These are phyloP conservation scores for Agarophyton chilense DNA, from an alignment of 23 red algal species.

Conservation along the genomic window DNA sequence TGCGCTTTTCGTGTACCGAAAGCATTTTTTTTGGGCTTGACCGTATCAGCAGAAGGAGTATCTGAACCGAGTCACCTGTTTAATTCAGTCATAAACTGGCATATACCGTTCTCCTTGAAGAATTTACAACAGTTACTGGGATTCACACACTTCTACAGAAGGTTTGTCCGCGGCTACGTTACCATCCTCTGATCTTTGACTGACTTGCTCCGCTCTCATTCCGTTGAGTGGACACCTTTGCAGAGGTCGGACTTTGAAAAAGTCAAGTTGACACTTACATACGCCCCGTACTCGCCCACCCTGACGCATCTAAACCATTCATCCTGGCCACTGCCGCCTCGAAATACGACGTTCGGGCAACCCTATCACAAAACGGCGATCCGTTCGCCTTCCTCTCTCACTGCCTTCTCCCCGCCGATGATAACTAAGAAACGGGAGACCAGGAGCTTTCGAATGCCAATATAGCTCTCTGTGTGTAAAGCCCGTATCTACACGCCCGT, in stretches of 20 bases:
- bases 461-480: neutral
- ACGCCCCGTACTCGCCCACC: slow-evolving; percentile 1
- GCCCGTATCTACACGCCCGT: neutral
- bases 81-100: neutral
- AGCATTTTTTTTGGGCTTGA: neutral
- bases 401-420: neutral
- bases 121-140: slow-evolving; percentile 12
- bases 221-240: neutral
- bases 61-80: neutral
- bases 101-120: neutral
- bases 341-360: slow-evolving; percentile 12
- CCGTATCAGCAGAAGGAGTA: neutral
- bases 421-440: slow-evolving; percentile 14
- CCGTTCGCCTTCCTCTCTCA: slow-evolving; percentile 23
- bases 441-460: slow-evolving; percentile 3
- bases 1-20: neutral
- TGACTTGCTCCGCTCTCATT: neutral
- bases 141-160: neutral
- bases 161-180: slow-evolving; percentile 1
- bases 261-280: neutral
- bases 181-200: too few relatives aligned
- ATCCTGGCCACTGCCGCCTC: slow-evolving; percentile 15
- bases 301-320: neutral
- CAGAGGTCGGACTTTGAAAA: neutral
- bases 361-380: neutral